These are phyloP conservation scores for Gynostemma pentaphyllum DNA, from an alignment of 306 rosid genomes.

Conservation along the genomic window DNA sequence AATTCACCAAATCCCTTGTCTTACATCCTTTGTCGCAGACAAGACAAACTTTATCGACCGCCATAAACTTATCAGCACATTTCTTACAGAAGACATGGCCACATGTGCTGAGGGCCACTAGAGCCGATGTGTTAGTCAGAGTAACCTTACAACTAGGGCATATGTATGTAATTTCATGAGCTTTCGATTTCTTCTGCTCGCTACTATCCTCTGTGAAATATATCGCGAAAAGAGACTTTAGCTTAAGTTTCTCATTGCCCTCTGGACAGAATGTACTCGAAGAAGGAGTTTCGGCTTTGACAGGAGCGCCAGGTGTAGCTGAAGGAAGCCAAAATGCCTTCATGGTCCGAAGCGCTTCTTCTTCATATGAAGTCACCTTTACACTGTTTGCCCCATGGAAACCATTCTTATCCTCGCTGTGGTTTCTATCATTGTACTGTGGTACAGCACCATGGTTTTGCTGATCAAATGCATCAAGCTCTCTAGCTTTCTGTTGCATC, in stretches of 20 bases:
- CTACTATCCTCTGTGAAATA: constrained; percentile 65
- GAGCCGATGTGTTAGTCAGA: constrained; percentile 67
- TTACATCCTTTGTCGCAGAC: constrained; percentile 81
- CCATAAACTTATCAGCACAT: constrained; percentile 84
- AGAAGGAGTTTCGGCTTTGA: constrained; percentile 66
- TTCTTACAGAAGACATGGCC: constrained; percentile 93
- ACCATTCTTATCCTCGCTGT: constrained; percentile 59
- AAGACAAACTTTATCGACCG: constrained; percentile 82
- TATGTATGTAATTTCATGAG: constrained; percentile 48
- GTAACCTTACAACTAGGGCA: constrained; percentile 97
- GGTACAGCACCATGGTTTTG: constrained; percentile 97
- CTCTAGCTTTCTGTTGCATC: constrained; percentile 70
- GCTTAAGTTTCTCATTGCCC: constrained; percentile 80
- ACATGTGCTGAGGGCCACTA: constrained; percentile 81
- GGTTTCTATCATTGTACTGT: constrained; percentile 64
- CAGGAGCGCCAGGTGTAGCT: constrained; percentile 86
- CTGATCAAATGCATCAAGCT: constrained; percentile 92
- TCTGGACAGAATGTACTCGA: constrained; percentile 66
- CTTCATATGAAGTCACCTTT: constrained; percentile 93
- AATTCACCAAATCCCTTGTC: constrained; percentile 62
- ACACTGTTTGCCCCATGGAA: constrained; percentile 99
- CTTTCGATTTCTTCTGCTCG: constrained; percentile 48
- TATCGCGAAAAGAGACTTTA: constrained; percentile 72
- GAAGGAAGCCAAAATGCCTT: constrained; percentile 99
- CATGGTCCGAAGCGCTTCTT: constrained; percentile 97